phyloP scores from a whole-genome alignment of 768 basidiomycete genomes.

The Trametes coccinea region DNA sequence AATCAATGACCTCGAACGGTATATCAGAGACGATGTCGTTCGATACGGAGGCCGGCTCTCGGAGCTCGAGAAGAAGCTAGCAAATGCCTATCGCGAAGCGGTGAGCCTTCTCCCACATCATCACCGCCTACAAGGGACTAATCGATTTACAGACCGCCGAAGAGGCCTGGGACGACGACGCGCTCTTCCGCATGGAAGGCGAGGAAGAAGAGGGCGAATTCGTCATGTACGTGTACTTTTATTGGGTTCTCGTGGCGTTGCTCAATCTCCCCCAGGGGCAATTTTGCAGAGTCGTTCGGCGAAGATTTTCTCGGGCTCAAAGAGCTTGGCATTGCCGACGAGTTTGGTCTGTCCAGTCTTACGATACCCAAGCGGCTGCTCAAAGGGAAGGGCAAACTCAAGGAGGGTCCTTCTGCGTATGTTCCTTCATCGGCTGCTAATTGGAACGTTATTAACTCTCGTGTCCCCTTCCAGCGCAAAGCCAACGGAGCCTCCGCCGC shows the following conservation, averaged over 20 bases:
- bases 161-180: slow-evolving; percentile 60
- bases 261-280: slow-evolving; percentile 52
- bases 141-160: slow-evolving; percentile 40
- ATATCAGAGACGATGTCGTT: slow-evolving; percentile 87
- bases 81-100: slow-evolving; percentile 78
- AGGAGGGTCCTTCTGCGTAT: slow-evolving; percentile 47
- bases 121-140: not conserved
- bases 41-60: slow-evolving; percentile 73
- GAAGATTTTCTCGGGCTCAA: slow-evolving; percentile 92
- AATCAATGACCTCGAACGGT: slow-evolving; percentile 78
- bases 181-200: slow-evolving; percentile 54
- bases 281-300: slow-evolving; percentile 84
- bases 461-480: slow-evolving; percentile 44
- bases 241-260: not conserved
- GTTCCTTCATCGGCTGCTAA: slow-evolving; percentile 31
- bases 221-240: slow-evolving; percentile 50
- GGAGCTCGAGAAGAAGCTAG: slow-evolving; percentile 86
- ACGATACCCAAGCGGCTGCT: slow-evolving; percentile 78
- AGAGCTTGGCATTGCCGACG: slow-evolving; percentile 85
- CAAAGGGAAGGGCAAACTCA: slow-evolving; percentile 56
- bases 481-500: slow-evolving; percentile 73
- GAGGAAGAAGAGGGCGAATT: slow-evolving; percentile 68
- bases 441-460: not conserved
- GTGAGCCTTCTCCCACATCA: slow-evolving; percentile 41
- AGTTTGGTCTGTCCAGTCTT: slow-evolving; percentile 77